Percentiles rank a stretch among this genome's conserved stretches.
These are phyloP conservation scores for Syncephalastrum monosporum DNA, from an alignment of 371 early-diverging fungal species.

Conservation along the genomic window DNA sequence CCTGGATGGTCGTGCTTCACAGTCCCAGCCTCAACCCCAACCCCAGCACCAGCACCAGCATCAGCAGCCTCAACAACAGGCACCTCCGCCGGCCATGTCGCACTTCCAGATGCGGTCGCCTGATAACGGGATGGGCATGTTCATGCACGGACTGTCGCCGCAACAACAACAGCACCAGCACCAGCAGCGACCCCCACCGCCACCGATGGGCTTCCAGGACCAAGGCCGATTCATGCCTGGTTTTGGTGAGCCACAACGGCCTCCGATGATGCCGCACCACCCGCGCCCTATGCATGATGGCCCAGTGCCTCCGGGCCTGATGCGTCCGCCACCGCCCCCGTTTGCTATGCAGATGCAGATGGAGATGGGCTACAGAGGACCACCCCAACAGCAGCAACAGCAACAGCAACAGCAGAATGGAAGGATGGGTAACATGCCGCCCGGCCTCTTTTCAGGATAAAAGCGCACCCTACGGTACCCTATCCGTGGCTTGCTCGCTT, in stretches of 20 bases:
- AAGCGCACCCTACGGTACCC: no score
- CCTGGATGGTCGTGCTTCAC: constrained; percentile 23
- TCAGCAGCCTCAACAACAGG: constrained; percentile 20
- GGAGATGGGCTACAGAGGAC: constrained; percentile 15
- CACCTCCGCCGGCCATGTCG: constrained; percentile 16
- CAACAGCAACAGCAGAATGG: constrained; percentile 1
- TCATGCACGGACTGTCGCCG: constrained; percentile 21
- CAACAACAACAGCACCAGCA: constrained; percentile 14
- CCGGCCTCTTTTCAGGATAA: constrained; percentile 15
- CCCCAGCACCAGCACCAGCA: constrained; percentile 19
- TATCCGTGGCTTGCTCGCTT: no score
- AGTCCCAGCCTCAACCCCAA: constrained; percentile 13
- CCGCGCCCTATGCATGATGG: constrained; percentile 10
- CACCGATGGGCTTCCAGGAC: constrained; percentile 18
- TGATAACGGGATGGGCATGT: constrained; percentile 19
- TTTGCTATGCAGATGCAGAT: constrained; percentile 11
- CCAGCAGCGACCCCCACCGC: constrained; percentile 17
- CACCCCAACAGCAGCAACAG: constrained; percentile 2
- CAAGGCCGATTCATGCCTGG: constrained; percentile 25
- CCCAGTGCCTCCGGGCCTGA: constrained; percentile 6
- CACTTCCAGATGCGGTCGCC: constrained; percentile 3
- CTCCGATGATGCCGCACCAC: constrained; percentile 18
- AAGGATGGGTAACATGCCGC: constrained; percentile 12
- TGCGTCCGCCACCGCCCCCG: constrained; percentile 10
- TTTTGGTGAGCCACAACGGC: constrained; percentile 27